Base-by-base conservation (phyloP, 2,329 filamentous ascomycete species). In the Alternaria angustiovoidea region DNA sequence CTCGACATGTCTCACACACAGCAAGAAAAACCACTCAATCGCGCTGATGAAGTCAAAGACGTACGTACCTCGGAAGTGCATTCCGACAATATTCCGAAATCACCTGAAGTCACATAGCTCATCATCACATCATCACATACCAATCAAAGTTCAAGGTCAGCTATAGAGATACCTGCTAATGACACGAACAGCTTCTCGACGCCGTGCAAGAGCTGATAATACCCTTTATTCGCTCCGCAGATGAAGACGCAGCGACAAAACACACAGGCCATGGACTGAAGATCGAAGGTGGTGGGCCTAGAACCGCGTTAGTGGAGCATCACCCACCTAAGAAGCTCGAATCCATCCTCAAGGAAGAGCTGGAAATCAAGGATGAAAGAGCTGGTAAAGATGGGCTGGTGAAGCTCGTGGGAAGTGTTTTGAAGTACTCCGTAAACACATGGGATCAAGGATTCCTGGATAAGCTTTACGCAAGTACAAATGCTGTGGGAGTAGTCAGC, bases 401-500 rank as follows among this genome's bases (percentile, higher is more conserved):
- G 16, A 56, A 73, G 2, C 57, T 87, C 3, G 85, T 96, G 46
- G 82, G 88, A 66, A 86, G 88, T 61, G 84, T 97, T 20, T 83
- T 98, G 42, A 85, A 87, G 65, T 93, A 96, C 79, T 95, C 91
- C 73, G 94, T 98, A 74, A 99, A 99, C 80, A 97, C 94, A n/a
- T 98, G 94, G 92, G 91, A 96, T 73, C 94, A 97, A 79, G 94
- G 94, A 11, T 99, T 98, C 79, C 81, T 98, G 73, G 94, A 97
- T 80, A 98, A 99, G 81, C 84, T 98, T 18, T 98, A 97, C 78
- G 88, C 91, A n/a, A 90, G 90, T 65, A 96, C 92, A 39, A 95
- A 95, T 74, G 90, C 94, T 42, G 90, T 94, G 8, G 94, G 94
- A 18, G 86, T 98, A 0, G 88, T 91, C 16, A 90, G 93, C 2